These are phyloP conservation scores for Castanospermum australe DNA, from an alignment of 306 rosid genomes.

Conservation along the genomic window DNA sequence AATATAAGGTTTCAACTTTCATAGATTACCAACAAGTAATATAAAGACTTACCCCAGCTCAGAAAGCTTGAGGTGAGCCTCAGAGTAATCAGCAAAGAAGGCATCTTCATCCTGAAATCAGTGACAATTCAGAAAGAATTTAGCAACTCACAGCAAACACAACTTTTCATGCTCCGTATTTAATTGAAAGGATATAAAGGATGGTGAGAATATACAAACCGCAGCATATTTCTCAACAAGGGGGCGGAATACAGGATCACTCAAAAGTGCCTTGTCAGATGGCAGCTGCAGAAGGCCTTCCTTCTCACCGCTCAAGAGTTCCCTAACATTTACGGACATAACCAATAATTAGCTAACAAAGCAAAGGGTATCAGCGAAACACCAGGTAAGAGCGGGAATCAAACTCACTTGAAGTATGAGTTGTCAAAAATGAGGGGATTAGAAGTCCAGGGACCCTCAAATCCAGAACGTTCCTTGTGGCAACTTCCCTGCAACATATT, in stretches of 20 bases:
- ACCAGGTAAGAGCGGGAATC: too few species aligned
- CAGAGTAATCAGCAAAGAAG: conserved; percentile 60
- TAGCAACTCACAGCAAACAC: not conserved
- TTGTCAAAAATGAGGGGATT: conserved; percentile 78
- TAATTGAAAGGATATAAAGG: too few species aligned
- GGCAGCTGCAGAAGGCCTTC: conserved; percentile 68
- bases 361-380: not conserved
- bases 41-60: conserved; percentile 60
- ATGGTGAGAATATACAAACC: conserved; percentile 24
- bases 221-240: conserved; percentile 76
- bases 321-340: conserved; percentile 27
- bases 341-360: not conserved
- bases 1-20: too few species aligned
- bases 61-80: conserved; percentile 64
- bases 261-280: conserved; percentile 65
- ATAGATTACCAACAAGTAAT: not conserved
- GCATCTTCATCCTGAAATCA: conserved; percentile 66
- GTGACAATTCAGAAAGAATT: not conserved
- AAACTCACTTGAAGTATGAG: conserved; percentile 62
- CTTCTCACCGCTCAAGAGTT: conserved; percentile 61
- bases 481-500: conserved; percentile 53
- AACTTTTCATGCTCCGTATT: not conserved
- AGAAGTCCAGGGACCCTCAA: conserved; percentile 73
- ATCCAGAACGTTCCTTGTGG: conserved; percentile 85
- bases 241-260: conserved; percentile 73